Percentiles rank a stretch among this genome's conserved stretches.
Conservation (phyloP, 371 early-diverging fungal species). For the Mucor sp. region DNA sequence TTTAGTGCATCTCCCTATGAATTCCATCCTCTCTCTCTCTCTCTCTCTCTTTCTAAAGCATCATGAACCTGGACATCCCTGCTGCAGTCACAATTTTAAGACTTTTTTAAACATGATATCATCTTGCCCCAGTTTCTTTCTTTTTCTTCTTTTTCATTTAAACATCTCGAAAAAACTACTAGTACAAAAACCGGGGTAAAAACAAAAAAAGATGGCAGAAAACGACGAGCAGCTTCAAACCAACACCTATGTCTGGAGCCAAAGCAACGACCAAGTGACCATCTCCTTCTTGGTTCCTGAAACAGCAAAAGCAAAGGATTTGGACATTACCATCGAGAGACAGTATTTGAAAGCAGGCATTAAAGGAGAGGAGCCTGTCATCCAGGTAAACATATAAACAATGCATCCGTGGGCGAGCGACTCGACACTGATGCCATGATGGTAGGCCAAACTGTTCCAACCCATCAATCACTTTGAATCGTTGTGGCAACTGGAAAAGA, state of each 20-base stretch:
- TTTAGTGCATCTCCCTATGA: no score
- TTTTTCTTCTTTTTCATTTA: neutral
- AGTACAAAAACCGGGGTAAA: constrained; percentile 6
- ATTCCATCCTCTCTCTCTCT: no score
- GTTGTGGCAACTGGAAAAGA: constrained; percentile 55
- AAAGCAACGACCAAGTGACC: constrained; percentile 51
- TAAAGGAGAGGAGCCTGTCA: constrained; percentile 50
- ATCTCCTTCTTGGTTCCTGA: constrained; percentile 54
- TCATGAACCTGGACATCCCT: neutral
- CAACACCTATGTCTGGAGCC: constrained; percentile 54
- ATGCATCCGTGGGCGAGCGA: neutral
- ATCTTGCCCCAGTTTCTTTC: neutral
- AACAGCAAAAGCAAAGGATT: constrained; percentile 39
- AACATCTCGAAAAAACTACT: neutral
- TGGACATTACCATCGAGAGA: constrained; percentile 45
- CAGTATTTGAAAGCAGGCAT: constrained; percentile 46
- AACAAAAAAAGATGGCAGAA: constrained; percentile 37
- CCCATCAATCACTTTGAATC: constrained; percentile 50
- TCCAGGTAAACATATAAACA: constrained; percentile 29
- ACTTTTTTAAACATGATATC: neutral
- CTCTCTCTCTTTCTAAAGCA: no score
- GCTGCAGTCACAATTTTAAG: constrained; percentile 12
- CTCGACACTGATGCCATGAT: neutral
- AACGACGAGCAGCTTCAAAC: constrained; percentile 49
- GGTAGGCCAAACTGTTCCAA: constrained; percentile 53